phyloP scores from a whole-genome alignment of 441 rosid species.

The Pelargonium australe region DNA sequence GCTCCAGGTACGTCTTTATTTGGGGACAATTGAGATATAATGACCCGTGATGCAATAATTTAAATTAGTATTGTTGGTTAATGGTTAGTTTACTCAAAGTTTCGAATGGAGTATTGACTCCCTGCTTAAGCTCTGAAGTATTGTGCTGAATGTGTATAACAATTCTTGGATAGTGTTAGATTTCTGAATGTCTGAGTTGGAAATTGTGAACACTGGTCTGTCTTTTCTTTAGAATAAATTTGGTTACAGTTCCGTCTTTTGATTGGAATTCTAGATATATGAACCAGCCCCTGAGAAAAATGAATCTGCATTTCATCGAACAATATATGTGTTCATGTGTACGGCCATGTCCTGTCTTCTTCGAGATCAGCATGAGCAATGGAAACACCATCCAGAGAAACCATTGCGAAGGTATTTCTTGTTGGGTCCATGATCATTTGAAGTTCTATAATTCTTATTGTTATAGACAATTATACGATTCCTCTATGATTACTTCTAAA shows the following conservation, averaged over 20 bases:
- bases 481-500: neutral
- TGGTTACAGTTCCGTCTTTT: neutral
- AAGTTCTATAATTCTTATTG: conserved; percentile 7
- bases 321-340: conserved; percentile 73
- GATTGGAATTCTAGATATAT: conserved; percentile 50
- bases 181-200: too few relatives aligned
- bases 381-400: conserved; percentile 54
- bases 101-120: too few relatives aligned
- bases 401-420: conserved; percentile 51
- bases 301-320: conserved; percentile 72
- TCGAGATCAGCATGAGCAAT: conserved; percentile 85
- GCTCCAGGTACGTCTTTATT: conserved; percentile 46
- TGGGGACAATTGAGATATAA: too few relatives aligned
- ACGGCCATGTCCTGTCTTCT: conserved; percentile 72
- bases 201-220: too few relatives aligned
- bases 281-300: conserved; percentile 50
- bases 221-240: too few relatives aligned
- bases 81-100: too few relatives aligned
- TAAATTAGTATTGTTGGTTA: too few relatives aligned
- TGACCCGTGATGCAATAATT: too few relatives aligned
- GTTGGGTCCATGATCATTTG: too few relatives aligned
- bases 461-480: neutral
- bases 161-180: too few relatives aligned
- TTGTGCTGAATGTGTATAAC: too few relatives aligned
- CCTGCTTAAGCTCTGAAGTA: too few relatives aligned